Evolutionary conservation across 164 flowering plant genomes (phyloP).

Genomic region (Nymphaea thermarum): DNA sequence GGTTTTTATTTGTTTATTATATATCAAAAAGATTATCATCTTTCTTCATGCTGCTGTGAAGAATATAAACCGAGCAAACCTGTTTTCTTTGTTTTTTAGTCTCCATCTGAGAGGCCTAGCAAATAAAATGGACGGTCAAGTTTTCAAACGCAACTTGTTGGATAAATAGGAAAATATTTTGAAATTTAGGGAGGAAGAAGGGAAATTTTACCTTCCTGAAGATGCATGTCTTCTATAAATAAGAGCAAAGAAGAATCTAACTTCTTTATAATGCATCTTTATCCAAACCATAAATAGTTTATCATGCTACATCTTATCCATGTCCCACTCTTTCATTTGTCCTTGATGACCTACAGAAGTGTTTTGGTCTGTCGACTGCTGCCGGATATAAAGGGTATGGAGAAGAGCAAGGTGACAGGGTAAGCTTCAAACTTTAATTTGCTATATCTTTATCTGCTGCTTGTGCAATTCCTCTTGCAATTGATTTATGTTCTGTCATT

Average conservation of each 20-base stretch:
- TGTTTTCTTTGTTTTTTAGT: too few relatives aligned
- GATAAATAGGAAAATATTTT: not conserved
- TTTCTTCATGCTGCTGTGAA: too few relatives aligned
- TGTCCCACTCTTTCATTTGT: not conserved
- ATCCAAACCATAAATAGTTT: not conserved
- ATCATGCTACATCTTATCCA: not conserved
- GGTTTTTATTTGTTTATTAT: too few relatives aligned
- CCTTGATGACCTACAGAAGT: conserved; percentile 30
- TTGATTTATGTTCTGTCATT: not conserved
- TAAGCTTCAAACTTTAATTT: conserved; percentile 6
- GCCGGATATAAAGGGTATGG: conserved; percentile 82
- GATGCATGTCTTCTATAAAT: too few relatives aligned
- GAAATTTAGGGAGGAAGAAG: not conserved
- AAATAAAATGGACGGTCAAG: too few relatives aligned
- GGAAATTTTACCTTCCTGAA: too few relatives aligned
- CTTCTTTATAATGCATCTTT: too few relatives aligned
- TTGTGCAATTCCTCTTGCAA: not conserved
- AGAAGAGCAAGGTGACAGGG: conserved; percentile 82
- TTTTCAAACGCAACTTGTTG: not conserved
- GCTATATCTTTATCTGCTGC: not conserved
- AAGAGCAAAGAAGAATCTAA: too few relatives aligned
- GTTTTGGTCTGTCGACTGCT: conserved; percentile 41
- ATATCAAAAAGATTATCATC: too few relatives aligned
- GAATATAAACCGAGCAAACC: too few relatives aligned
- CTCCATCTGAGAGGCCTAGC: too few relatives aligned